Base-by-base conservation (phyloP, 345 rosid genomes). In the Erysimum cheiranthoides region DNA sequence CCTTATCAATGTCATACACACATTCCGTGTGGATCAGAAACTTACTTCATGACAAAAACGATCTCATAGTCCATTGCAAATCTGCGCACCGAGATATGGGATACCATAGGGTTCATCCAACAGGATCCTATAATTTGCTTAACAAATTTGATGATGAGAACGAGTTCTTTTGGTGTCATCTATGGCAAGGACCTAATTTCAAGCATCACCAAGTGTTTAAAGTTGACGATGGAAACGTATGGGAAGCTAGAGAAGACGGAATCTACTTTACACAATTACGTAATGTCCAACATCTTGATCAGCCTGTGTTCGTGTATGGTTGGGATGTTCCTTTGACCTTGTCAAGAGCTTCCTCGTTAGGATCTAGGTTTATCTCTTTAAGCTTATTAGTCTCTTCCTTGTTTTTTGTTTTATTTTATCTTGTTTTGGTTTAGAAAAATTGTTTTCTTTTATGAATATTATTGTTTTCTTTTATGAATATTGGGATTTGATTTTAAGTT, bases 171-270 rank as follows among this genome's bases (percentile, higher is more conserved):
- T 50, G 63, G 49, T 69, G 73, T 43, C 73, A 57, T 57, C 21
- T 70, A 17, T 70, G 73, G 73, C 42, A 56, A 69, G 64, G 64
- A 70, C 54, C 62, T 30, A 36, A 59, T 5, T 70, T 43, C 14
- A 70, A 56, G 21, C 42, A 56, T 56, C 73, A 70, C 43, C 53
- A 70, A 70, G 54, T 57, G 21, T 42, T 70, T 70, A 1, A 17
- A 4, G 54, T 56, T 18, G 0, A 2, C 10, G 1, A 3, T 42
- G 14, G 18, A 8, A 1, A 43, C 54, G 34, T 43, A 8, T 70
- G 73, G 73, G 73, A 57, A 70, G 73, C 73, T 56, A 70, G 6
- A 32, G 65, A 70, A 43, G 73, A 70, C 9, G 65, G 73, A 30
- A 57, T 54, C 51, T 68, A 39, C 10, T 40, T 18, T 11, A 18